Evolutionary conservation across 139 green algal species (phyloP), one percentile per base, ranked within the genome.

Genomic region (Coccomyxa sp.): DNA sequence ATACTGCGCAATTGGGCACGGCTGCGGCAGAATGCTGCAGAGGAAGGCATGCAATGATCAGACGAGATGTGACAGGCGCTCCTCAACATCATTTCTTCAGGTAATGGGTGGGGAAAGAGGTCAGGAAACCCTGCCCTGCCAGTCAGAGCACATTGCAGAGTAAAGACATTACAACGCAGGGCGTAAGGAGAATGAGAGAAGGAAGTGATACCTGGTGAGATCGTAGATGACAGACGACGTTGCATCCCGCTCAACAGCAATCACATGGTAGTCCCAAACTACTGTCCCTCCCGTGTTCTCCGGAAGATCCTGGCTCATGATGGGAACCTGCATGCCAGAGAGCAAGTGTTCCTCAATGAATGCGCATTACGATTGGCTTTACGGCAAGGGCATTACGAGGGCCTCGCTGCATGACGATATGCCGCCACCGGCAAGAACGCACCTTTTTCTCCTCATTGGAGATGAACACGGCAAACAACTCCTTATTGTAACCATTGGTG

Each of bases 251-350:
- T 85, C 31, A 14, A 85, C 38, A 7, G 74, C 41, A 4, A 85
- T 58, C 39, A 85, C 81, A 55, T 85, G 81, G 81, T 85, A 85
- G 39, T 85, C 81, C 76, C 76, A 85, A 8, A 82, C 6, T 3
- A 85, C 68, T 31, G 81, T 37, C 0, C 81, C 81, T 34, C 55
- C 40, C 27, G 39, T 27, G 3, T 55, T 73, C 3, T 71, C 18
- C 22, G 24, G 36, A 8, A 34, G 39, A 37, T 22, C 18, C 40
- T 86, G 80, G 29, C 40, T 10, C 40, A 71, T 82, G 10, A 85
- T 41, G 10, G 80, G 82, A 68, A 86, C 33, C 71, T 78, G 74
- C 24, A 36, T 6, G 29, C 64, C 33, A 5, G 29, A 37, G 64
- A 71, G 24, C 64, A 36, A 3, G 35, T 71, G 12, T 71, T 37